Conservation (phyloP, 352 stramenopile genomes). For the Globisporangium yorkense region DNA sequence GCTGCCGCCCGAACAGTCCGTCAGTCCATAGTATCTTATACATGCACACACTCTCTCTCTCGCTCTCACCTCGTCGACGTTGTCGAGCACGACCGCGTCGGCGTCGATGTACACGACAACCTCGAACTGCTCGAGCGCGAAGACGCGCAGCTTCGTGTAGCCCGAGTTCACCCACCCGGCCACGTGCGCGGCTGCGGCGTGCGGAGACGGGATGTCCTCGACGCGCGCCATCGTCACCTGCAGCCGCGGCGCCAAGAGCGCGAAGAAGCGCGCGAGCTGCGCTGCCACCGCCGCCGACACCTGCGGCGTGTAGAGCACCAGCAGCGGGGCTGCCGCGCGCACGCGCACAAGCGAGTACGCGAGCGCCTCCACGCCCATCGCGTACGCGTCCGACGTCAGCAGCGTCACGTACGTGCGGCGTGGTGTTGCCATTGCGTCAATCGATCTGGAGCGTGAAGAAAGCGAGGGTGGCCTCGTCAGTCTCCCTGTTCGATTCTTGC, state of each 20-base stretch:
- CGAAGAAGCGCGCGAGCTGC: slow-evolving; percentile 22
- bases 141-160: slow-evolving; percentile 40
- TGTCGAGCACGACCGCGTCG: slow-evolving; percentile 70
- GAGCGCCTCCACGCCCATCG: slow-evolving; percentile 34
- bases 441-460: no score
- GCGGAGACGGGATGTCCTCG: slow-evolving; percentile 22
- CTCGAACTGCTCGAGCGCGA: slow-evolving; percentile 64
- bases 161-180: slow-evolving; percentile 36
- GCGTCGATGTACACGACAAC: slow-evolving; percentile 86
- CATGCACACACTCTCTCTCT: neutral
- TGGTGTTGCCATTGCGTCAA: neutral
- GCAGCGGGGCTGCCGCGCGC: slow-evolving; percentile 10
- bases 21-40: neutral
- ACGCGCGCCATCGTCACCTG: slow-evolving; percentile 16
- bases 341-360: slow-evolving; percentile 23
- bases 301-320: slow-evolving; percentile 34
- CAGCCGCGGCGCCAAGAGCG: slow-evolving; percentile 5
- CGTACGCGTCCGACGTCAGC: slow-evolving; percentile 32
- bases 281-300: slow-evolving; percentile 11
- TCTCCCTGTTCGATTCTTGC: no score
- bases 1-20: neutral
- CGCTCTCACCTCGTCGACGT: slow-evolving; percentile 43
- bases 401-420: slow-evolving; percentile 24
- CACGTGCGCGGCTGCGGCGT: slow-evolving; percentile 16
- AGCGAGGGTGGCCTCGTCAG: no score